phyloP scores from a whole-genome alignment of 2,329 filamentous ascomycete species.

The Blastomyces emzantsi region DNA sequence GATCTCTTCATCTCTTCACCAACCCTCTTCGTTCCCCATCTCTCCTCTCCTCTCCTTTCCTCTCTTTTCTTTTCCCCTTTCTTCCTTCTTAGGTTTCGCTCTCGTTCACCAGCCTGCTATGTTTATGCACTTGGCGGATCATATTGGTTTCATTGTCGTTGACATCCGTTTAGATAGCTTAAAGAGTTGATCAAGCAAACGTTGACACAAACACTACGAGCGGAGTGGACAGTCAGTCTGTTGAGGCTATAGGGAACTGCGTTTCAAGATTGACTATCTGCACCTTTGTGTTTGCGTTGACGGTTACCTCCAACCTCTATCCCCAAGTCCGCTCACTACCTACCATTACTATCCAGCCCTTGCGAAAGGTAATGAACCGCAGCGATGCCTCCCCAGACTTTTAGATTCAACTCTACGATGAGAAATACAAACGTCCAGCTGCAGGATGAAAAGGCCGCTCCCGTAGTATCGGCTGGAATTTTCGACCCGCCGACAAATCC shows the following conservation, averaged over 20 bases:
- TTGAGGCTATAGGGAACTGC: background rate
- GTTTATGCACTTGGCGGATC: background rate
- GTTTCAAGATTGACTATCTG: background rate
- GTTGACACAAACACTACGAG: constrained; percentile 1
- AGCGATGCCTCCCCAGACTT: constrained; percentile 38
- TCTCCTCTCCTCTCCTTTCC: background rate
- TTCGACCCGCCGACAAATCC: constrained; percentile 12
- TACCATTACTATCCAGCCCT: background rate
- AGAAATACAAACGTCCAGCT: constrained; percentile 15
- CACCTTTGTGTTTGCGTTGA: background rate
- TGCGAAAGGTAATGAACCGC: constrained; percentile 6
- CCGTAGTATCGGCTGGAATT: constrained; percentile 8
- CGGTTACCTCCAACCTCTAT: background rate
- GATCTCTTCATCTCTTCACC: background rate
- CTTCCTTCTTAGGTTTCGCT: background rate
- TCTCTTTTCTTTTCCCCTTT: background rate
- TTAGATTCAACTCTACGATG: constrained; percentile 29
- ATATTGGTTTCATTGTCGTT: background rate
- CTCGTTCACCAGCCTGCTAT: background rate
- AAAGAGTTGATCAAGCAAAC: background rate
- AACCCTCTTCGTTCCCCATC: background rate
- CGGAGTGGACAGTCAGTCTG: background rate
- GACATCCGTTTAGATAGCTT: background rate
- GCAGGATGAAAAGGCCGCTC: constrained; percentile 15
- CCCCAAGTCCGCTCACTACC: background rate